Evolutionary conservation across 331 rosid genomes (phyloP).

Genomic region (Rhamnella rubrinervis): DNA sequence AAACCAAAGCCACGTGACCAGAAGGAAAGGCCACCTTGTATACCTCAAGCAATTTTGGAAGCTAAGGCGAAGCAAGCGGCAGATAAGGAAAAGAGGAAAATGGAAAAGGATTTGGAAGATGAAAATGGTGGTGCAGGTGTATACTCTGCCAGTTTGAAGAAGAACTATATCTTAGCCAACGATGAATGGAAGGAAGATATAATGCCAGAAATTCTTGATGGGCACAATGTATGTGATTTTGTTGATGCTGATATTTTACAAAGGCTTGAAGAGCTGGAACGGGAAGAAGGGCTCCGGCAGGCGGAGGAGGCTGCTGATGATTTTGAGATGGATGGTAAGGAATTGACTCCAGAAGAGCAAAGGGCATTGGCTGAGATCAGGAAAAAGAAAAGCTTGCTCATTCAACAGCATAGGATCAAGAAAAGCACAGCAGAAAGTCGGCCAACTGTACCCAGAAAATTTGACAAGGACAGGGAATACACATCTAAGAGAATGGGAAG

Average conservation of each 20-base stretch:
- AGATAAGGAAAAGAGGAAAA: slow-evolving; percentile 55
- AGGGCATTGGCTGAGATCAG: slow-evolving; percentile 62
- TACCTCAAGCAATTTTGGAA: slow-evolving; percentile 71
- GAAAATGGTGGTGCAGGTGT: slow-evolving; percentile 96
- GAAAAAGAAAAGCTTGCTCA: slow-evolving; percentile 63
- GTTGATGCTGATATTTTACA: slow-evolving; percentile 71
- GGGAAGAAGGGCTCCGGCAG: slow-evolving; percentile 62
- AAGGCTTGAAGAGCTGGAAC: slow-evolving; percentile 81
- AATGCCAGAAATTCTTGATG: slow-evolving; percentile 85
- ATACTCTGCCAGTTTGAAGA: slow-evolving; percentile 74
- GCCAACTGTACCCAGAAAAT: slow-evolving; percentile 73
- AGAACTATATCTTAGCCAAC: slow-evolving; percentile 61
- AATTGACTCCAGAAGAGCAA: slow-evolving; percentile 63
- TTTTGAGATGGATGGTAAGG: slow-evolving; percentile 65
- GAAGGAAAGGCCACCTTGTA: slow-evolving; percentile 74
- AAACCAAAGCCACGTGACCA: slow-evolving; percentile 78
- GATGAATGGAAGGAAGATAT: slow-evolving; percentile 88
- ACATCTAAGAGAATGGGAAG: slow-evolving; percentile 85
- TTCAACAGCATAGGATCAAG: slow-evolving; percentile 77
- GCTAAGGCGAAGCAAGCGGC: slow-evolving; percentile 61
- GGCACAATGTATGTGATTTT: slow-evolving; percentile 84
- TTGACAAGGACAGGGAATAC: slow-evolving; percentile 62
- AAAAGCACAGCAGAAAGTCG: slow-evolving; percentile 90
- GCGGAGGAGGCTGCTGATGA: slow-evolving; percentile 43
- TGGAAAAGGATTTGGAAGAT: slow-evolving; percentile 75